Percentiles rank a stretch among this genome's conserved stretches.
Evolutionary conservation across 768 basidiomycete species (phyloP).

Genomic region (Mycena vulgaris): DNA sequence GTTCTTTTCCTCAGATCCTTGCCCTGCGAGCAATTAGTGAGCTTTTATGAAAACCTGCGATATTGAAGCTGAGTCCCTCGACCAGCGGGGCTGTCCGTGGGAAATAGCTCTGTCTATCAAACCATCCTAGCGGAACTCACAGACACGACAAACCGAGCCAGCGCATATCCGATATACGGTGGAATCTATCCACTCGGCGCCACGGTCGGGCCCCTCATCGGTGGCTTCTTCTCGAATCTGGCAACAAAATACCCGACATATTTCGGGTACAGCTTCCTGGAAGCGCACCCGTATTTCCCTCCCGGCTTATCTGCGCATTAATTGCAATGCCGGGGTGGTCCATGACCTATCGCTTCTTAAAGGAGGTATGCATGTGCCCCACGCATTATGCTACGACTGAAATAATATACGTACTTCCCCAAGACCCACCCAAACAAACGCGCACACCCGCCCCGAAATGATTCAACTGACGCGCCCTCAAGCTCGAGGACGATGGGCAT

Average conservation of each 20-base stretch:
- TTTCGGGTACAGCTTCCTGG: conserved; percentile 62
- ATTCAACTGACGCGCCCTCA: not conserved
- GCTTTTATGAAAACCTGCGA: conserved; percentile 22
- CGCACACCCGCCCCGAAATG: not conserved
- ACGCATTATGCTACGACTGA: not conserved
- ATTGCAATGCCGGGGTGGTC: conserved; percentile 58
- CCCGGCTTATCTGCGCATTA: conserved; percentile 68
- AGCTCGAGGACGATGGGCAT: conserved; percentile 41
- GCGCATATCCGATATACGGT: conserved; percentile 70
- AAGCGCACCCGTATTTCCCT: conserved; percentile 71
- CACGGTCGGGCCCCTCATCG: conserved; percentile 62
- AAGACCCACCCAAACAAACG: conserved; percentile 58
- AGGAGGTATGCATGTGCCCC: conserved; percentile 61
- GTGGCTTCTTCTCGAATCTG: conserved; percentile 73
- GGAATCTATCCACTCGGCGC: conserved; percentile 48
- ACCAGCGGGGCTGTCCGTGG: conserved; percentile 72
- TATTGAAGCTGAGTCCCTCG: too few species aligned
- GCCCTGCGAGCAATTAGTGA: conserved; percentile 67
- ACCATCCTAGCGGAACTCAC: conserved; percentile 77
- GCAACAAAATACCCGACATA: conserved; percentile 62
- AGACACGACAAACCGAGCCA: conserved; percentile 73
- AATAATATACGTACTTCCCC: too few species aligned
- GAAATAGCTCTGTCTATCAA: conserved; percentile 77
- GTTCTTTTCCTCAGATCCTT: conserved; percentile 63
- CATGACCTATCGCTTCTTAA: conserved; percentile 64